Conservation (phyloP, 805 yeast genomes). For the Metschnikowia arizonensis region DNA sequence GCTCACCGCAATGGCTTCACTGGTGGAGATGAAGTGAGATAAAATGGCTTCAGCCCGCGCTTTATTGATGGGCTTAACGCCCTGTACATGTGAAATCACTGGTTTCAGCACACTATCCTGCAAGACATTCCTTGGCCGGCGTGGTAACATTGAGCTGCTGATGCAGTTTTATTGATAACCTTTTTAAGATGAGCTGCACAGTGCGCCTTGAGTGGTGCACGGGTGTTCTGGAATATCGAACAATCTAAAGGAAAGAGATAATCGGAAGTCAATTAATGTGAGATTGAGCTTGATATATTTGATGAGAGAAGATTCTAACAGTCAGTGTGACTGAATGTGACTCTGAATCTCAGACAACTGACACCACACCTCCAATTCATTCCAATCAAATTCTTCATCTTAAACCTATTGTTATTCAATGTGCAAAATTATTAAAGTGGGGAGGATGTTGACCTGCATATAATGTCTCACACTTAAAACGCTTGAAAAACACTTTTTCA, state of each 20-base stretch:
- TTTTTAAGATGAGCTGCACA: conserved; percentile 3
- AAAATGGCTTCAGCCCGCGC: conserved; percentile 45
- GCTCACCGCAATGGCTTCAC: conserved; percentile 34
- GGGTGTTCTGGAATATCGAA: no score
- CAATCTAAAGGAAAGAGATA: no score
- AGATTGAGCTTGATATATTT: no score
- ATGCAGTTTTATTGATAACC: neutral
- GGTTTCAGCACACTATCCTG: conserved; percentile 48
- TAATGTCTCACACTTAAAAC: neutral
- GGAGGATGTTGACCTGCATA: neutral
- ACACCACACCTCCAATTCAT: no score
- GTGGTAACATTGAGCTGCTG: conserved; percentile 15
- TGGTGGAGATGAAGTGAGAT: conserved; percentile 39
- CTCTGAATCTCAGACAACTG: no score
- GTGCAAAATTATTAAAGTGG: no score
- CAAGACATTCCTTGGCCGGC: conserved; percentile 39
- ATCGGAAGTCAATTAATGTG: no score
- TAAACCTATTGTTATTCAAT: no score
- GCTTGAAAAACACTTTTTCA: neutral
- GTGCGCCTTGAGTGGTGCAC: no score
- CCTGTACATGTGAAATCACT: conserved; percentile 34
- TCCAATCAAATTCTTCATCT: no score
- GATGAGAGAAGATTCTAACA: no score
- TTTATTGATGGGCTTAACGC: conserved; percentile 28
- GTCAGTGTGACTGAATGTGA: no score